Percentiles rank a stretch among this genome's conserved stretches.
These are phyloP conservation scores for Torulaspora gathmanii DNA, from an alignment of 805 yeast species.

Conservation along the genomic window DNA sequence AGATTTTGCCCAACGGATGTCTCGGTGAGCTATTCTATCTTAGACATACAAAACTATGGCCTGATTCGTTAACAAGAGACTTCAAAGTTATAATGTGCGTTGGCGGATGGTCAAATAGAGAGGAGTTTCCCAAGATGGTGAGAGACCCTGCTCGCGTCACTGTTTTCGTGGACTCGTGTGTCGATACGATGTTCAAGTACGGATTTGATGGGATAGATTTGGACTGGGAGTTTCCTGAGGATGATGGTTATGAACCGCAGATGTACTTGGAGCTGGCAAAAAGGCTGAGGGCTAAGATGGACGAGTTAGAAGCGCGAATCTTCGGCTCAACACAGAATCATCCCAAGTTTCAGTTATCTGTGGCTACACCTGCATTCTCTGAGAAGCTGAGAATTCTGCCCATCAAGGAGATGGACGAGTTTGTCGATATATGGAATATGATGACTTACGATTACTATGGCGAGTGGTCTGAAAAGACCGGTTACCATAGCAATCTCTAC, in stretches of 20 bases:
- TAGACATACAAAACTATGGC: slow-evolving; percentile 34
- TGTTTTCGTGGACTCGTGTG: slow-evolving; percentile 48
- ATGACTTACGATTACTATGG: slow-evolving; percentile 93
- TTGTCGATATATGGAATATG: slow-evolving; percentile 69
- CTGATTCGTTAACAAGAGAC: slow-evolving; percentile 23
- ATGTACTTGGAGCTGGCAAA: slow-evolving; percentile 43
- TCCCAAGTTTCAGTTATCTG: slow-evolving; percentile 46
- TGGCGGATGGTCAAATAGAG: slow-evolving; percentile 71
- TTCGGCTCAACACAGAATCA: slow-evolving; percentile 12
- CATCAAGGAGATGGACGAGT: slow-evolving; percentile 51
- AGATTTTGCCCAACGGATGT: slow-evolving; percentile 40
- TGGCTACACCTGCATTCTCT: slow-evolving; percentile 71
- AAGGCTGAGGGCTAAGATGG: slow-evolving; percentile 39
- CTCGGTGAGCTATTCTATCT: slow-evolving; percentile 47
- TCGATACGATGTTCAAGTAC: slow-evolving; percentile 44
- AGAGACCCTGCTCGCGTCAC: slow-evolving; percentile 38
- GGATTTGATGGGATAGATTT: slow-evolving; percentile 88
- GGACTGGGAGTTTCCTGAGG: slow-evolving; percentile 89
- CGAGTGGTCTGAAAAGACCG: slow-evolving; percentile 58
- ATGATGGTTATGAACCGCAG: slow-evolving; percentile 40
- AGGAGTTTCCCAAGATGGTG: slow-evolving; percentile 45
- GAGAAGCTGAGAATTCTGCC: slow-evolving; percentile 43
- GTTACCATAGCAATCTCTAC: slow-evolving; percentile 67
- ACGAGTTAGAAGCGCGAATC: slow-evolving; percentile 35
- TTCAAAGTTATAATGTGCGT: slow-evolving; percentile 65